Evolutionary conservation across 345 rosid genomes (phyloP).

Genomic region (Arabidopsis suecica): DNA sequence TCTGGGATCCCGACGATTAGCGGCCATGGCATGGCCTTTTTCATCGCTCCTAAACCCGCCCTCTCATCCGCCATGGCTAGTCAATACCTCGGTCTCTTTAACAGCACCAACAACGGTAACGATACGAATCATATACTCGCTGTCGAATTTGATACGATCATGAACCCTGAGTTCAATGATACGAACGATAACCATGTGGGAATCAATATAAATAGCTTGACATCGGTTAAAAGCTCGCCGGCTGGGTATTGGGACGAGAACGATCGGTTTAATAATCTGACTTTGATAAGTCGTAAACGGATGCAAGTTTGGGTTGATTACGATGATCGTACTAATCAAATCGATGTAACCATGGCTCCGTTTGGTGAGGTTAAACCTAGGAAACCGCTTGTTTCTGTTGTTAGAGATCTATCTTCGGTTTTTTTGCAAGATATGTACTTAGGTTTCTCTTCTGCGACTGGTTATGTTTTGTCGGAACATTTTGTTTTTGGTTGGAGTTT

Average conservation of each 20-base stretch:
- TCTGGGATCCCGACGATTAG: slow-evolving; percentile 24
- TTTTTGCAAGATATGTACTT: slow-evolving; percentile 52
- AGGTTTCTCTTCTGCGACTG: slow-evolving; percentile 66
- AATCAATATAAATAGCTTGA: slow-evolving; percentile 50
- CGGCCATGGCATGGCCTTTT: slow-evolving; percentile 57
- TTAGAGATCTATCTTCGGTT: slow-evolving; percentile 47
- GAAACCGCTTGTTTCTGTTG: slow-evolving; percentile 52
- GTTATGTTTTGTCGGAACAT: slow-evolving; percentile 44
- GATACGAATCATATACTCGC: slow-evolving; percentile 51
- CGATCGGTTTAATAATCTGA: slow-evolving; percentile 44
- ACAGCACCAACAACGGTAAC: slow-evolving; percentile 36
- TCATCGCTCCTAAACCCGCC: slow-evolving; percentile 47
- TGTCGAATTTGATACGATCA: slow-evolving; percentile 57
- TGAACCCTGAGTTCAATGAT: slow-evolving; percentile 29
- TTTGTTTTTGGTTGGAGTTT: slow-evolving; percentile 73
- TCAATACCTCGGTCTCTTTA: slow-evolving; percentile 54
- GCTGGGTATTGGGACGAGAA: slow-evolving; percentile 44
- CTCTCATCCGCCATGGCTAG: slow-evolving; percentile 36
- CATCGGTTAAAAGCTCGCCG: slow-evolving; percentile 21
- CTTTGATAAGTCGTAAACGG: slow-evolving; percentile 51
- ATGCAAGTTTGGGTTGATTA: slow-evolving; percentile 80
- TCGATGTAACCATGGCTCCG: slow-evolving; percentile 65
- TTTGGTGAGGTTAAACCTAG: slow-evolving; percentile 44
- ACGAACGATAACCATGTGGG: slow-evolving; percentile 55
- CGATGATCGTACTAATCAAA: slow-evolving; percentile 49